Evolutionary conservation across 768 basidiomycete genomes (phyloP), one percentile per base, ranked within the genome.

Genomic region (Suillus variegatus): DNA sequence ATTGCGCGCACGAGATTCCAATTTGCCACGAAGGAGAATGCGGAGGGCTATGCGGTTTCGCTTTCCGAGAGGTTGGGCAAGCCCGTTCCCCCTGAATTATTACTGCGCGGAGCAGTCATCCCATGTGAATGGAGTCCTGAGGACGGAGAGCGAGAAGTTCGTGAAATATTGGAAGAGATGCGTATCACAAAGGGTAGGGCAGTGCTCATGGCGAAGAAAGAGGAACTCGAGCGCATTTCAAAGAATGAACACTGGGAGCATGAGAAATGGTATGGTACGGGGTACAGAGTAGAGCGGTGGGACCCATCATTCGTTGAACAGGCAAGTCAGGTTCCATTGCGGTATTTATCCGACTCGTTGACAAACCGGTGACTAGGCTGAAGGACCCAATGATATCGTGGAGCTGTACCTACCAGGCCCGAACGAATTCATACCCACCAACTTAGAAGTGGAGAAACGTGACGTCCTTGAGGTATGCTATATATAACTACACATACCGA

Each of bases 251-350:
- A 82, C 20, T 95, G 93, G 93, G 72, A 84, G 68, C 86, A 84
- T 52, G 97, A 99, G 77, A 89, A 90, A 51, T 95, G 94, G 88
- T 99, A 99, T 76, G 94, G 91, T 6, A 98, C 97, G 2, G 84
- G 87, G 67, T 98, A 96, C 76, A 81, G 81, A 43, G 86, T 96
- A n/a, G 85, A 92, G 69, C 82, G 80, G 61, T 86, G 92, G 74
- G 86, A 89, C 60, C 77, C 83, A 38, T 81, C 85, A 32, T 89
- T 96, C 70, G 67, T 92, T 44, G 75, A 80, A 71, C 75, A 85
- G 82, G 87, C 86, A 65, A 62, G 75, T 62, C 28, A 47, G 16
- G 35, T 43, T 36, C 18, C 13, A 43, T 64, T 58, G 28, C 40
- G 20, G 28, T 25, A 20, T 51, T 13, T 8, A 16, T 12, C 9